Evolutionary conservation across 2,329 filamentous ascomycete genomes (phyloP).

Genomic region (Penicillium thymicola): DNA sequence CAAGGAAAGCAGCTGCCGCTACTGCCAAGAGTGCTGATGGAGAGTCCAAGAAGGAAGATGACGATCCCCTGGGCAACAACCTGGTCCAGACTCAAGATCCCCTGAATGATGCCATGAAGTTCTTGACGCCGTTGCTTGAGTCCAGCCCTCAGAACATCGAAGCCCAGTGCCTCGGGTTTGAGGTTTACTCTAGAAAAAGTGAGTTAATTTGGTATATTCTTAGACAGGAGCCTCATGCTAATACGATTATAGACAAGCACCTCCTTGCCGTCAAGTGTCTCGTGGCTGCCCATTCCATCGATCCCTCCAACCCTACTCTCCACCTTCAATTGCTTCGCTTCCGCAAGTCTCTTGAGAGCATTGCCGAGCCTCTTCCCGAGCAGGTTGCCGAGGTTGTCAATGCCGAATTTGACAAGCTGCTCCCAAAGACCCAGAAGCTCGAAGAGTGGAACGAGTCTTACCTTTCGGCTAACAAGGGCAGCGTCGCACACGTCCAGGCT

Average conservation of each 20-base stretch:
- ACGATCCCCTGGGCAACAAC: slow-evolving; percentile 79
- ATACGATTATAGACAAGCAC: slow-evolving; percentile 66
- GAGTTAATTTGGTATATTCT: slow-evolving; percentile 38
- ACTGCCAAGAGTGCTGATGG: slow-evolving; percentile 56
- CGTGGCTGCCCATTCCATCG: slow-evolving; percentile 66
- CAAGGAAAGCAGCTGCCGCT: slow-evolving; percentile 68
- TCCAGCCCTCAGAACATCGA: slow-evolving; percentile 77
- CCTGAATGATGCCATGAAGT: slow-evolving; percentile 82
- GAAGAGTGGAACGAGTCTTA: slow-evolving; percentile 66
- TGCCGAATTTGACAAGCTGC: slow-evolving; percentile 61
- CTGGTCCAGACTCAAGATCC: slow-evolving; percentile 79
- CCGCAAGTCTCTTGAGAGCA: slow-evolving; percentile 58
- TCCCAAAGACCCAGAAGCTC: slow-evolving; percentile 56
- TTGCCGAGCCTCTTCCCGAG: slow-evolving; percentile 58
- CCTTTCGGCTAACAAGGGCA: slow-evolving; percentile 59
- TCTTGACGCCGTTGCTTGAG: slow-evolving; percentile 75
- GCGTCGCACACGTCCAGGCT: slow-evolving; percentile 61
- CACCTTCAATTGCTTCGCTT: slow-evolving; percentile 72
- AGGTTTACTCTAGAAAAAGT: slow-evolving; percentile 83
- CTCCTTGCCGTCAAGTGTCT: slow-evolving; percentile 84
- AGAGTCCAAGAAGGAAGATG: slow-evolving; percentile 78
- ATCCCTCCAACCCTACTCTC: slow-evolving; percentile 67
- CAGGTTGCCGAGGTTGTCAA: slow-evolving; percentile 69
- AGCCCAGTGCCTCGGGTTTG: slow-evolving; percentile 80
- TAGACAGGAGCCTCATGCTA: slow-evolving; percentile 7